phyloP scores from a whole-genome alignment of 2,329 filamentous ascomycete genomes.

The Thielaviopsis musarum region DNA sequence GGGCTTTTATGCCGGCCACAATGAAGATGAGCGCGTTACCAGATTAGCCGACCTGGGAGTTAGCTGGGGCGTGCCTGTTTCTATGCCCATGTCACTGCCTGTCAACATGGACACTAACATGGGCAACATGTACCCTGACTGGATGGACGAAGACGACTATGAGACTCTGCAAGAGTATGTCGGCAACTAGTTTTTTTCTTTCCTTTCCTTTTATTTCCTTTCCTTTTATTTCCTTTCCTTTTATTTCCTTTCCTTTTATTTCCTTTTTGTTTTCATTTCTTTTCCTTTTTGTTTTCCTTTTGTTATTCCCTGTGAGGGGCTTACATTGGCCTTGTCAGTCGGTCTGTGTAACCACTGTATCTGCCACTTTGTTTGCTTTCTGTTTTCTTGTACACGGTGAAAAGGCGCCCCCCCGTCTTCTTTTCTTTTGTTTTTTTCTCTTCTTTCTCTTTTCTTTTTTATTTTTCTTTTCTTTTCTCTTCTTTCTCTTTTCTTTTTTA shows the following conservation, averaged over 20 bases:
- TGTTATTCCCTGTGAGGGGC: no score
- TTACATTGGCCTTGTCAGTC: no score
- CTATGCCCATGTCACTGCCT: background rate
- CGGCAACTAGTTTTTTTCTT: background rate
- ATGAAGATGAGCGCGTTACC: conserved; percentile 15
- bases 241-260: background rate
- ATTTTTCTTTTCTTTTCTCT: background rate
- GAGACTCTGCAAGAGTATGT: background rate
- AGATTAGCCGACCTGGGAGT: no score
- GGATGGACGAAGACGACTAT: background rate
- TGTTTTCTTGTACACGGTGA: no score
- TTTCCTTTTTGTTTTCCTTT: background rate
- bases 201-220: background rate
- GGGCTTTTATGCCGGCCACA: no score
- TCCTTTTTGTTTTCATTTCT: background rate
- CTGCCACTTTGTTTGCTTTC: no score
- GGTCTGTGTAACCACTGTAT: no score
- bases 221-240: background rate
- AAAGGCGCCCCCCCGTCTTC: no score
- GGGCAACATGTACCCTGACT: background rate
- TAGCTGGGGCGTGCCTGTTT: no score
- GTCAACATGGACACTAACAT: background rate
- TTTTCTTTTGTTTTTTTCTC: background rate
- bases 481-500: background rate
- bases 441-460: background rate